Evolutionary conservation across 345 rosid genomes (phyloP), one percentile per base, ranked within the genome.

Genomic region (Cardiospermum halicacabum): DNA sequence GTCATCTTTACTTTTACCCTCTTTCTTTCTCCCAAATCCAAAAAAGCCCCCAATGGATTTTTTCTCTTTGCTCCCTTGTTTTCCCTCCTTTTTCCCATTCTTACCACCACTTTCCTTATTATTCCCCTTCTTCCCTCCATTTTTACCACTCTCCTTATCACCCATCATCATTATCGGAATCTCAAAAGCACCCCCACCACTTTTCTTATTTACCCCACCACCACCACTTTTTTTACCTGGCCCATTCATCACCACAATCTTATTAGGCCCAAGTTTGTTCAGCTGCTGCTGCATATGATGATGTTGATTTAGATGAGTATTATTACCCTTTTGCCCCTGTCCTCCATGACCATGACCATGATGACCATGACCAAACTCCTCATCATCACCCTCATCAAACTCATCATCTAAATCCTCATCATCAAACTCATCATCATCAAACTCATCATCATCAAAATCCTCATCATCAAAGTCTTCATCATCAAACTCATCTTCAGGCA

Each of bases 101-200:
- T n/a, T n/a, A n/a, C n/a, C n/a, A n/a, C n/a, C n/a, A n/a, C 30
- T 62, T n/a, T 49, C 68, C 53, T 74, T 58, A 43, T 21, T 51
- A 16, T 45, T 34, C 8, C 53, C 67, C 25, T 43, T 54, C 0
- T 66, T 69, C 7, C 77, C 79, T 32, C 77, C 77, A 49, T 77
- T 75, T 40, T 78, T 77, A 19, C 67, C 76, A 1, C 72, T 62
- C 39, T 74, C 68, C 28, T 71, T 77, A 1, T 56, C 68, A 13
- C 86, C 84, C 72, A 74, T 82, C 78, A 80, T 79, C 2, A 76
- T 78, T 53, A 84, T 71, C 2, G 91, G 86, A 12, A 88, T 68
- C 65, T 88, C 91, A 81, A 88, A 61, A 11, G 16, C 67, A 7
- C 77, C 81, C 0, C 82, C 81, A 12, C 18, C 81, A 0, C 82